These are phyloP conservation scores for Jacaranda mimosifolia DNA, from an alignment of 257 asterid genomes.

Conservation along the genomic window DNA sequence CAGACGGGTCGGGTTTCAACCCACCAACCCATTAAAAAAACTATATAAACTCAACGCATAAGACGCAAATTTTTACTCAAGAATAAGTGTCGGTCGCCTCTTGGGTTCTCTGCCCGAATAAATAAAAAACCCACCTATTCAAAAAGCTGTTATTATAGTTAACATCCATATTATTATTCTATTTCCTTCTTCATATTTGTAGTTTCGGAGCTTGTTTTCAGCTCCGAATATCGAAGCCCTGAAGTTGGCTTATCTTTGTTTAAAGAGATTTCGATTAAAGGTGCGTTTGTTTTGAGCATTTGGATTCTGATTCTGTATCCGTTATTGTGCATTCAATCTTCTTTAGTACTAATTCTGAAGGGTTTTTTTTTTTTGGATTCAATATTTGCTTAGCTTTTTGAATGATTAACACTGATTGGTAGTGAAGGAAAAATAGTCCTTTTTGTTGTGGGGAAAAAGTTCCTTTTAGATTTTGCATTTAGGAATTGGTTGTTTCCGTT, in stretches of 20 bases:
- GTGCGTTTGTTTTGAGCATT: constrained; percentile 29
- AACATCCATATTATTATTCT: background rate
- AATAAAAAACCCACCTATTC: constrained; percentile 18
- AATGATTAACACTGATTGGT: background rate
- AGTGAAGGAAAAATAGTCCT: background rate
- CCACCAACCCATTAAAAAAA: constrained; percentile 18
- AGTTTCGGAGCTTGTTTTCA: constrained; percentile 16
- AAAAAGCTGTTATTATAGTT: constrained; percentile 44
- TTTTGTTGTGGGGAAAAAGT: background rate
- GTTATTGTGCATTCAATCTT: background rate
- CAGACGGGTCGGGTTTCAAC: constrained; percentile 35
- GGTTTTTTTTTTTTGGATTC: too few relatives aligned
- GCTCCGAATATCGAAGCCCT: constrained; percentile 7
- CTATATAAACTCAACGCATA: constrained; percentile 21
- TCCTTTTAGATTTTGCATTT: background rate
- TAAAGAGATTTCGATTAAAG: constrained; percentile 19
- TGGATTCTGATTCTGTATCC: background rate
- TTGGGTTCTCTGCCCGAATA: constrained; percentile 31
- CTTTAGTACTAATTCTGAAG: background rate
- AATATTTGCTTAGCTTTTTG: background rate
- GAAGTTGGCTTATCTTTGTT: constrained; percentile 24
- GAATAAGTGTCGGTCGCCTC: constrained; percentile 52
- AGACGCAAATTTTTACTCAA: constrained; percentile 7
- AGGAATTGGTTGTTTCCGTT: background rate
- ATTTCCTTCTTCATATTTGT: background rate